A percentile compares a stretch with the other conserved stretches of the same genome.
phyloP scores from a whole-genome alignment of 495 filamentous ascomycete species.

The Neurospora hispaniola region DNA sequence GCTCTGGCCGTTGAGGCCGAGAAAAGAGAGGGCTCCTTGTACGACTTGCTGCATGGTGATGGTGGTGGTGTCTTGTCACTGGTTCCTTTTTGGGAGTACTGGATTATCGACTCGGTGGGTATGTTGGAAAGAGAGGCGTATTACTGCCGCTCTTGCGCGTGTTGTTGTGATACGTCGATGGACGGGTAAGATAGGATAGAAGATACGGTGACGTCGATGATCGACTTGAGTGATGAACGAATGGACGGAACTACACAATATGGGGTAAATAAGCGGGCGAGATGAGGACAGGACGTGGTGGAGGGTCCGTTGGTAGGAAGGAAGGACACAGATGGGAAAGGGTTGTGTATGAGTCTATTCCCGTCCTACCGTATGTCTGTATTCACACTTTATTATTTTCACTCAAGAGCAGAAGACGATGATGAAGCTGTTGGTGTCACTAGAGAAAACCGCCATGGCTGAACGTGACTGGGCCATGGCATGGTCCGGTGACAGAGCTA shows the following conservation, averaged over 20 bases:
- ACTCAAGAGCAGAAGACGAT: background rate
- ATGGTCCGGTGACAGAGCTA: background rate
- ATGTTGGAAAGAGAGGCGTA: background rate
- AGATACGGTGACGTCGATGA: background rate
- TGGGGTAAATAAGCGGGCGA: background rate
- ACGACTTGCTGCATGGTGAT: constrained; percentile 7
- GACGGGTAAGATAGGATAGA: background rate
- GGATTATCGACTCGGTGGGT: background rate
- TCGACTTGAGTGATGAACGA: background rate
- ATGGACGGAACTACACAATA: background rate
- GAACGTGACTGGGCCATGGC: background rate
- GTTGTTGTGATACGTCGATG: background rate
- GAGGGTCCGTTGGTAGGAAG: background rate
- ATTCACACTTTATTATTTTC: background rate
- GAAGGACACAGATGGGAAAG: background rate
- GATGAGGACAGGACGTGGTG: background rate
- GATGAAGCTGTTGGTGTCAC: background rate
- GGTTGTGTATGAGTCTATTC: background rate
- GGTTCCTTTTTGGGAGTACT: background rate
- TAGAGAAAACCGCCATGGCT: background rate
- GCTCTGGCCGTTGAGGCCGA: background rate
- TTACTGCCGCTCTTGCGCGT: background rate
- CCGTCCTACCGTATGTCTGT: background rate
- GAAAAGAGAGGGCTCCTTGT: constrained; percentile 3
- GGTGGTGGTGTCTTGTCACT: background rate